Evolutionary conservation across 768 basidiomycete species (phyloP).

Genomic region (Mycena chlorophos): DNA sequence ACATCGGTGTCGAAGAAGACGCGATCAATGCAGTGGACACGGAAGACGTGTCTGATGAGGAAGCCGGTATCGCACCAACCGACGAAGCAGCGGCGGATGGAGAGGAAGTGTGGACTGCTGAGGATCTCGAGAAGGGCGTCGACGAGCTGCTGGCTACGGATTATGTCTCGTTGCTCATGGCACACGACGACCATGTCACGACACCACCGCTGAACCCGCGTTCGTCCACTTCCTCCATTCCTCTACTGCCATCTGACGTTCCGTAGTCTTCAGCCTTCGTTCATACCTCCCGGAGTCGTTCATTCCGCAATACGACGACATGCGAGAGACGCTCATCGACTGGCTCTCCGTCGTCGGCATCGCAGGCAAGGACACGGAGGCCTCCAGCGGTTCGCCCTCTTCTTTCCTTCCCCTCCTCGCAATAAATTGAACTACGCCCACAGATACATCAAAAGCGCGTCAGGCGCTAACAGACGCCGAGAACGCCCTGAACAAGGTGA

Average conservation of each 20-base stretch:
- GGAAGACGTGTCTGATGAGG: conserved; percentile 33
- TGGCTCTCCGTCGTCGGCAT: conserved; percentile 69
- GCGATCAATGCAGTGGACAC: conserved; percentile 35
- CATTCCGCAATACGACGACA: conserved; percentile 68
- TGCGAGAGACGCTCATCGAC: conserved; percentile 60
- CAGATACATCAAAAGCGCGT: conserved; percentile 63
- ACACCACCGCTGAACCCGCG: conserved; percentile 48
- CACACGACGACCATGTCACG: conserved; percentile 70
- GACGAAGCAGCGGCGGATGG: conserved; percentile 26
- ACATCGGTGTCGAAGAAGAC: conserved; percentile 65
- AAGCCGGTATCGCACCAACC: conserved; percentile 33
- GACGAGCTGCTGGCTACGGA: conserved; percentile 62
- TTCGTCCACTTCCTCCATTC: conserved; percentile 37
- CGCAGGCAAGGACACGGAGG: conserved; percentile 38
- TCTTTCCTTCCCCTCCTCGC: neutral
- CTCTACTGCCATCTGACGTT: neutral
- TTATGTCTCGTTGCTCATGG: conserved; percentile 71
- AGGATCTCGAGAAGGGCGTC: conserved; percentile 58
- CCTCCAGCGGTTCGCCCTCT: conserved; percentile 39
- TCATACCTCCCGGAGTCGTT: conserved; percentile 85
- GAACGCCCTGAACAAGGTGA: conserved; percentile 50
- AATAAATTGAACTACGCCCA: conserved; percentile 9
- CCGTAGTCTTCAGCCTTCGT: conserved; percentile 72
- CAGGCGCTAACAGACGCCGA: conserved; percentile 66
- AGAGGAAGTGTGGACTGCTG: conserved; percentile 54